phyloP scores from a whole-genome alignment of 495 filamentous ascomycete genomes.

The Melanomma pulvis-pyrius region DNA sequence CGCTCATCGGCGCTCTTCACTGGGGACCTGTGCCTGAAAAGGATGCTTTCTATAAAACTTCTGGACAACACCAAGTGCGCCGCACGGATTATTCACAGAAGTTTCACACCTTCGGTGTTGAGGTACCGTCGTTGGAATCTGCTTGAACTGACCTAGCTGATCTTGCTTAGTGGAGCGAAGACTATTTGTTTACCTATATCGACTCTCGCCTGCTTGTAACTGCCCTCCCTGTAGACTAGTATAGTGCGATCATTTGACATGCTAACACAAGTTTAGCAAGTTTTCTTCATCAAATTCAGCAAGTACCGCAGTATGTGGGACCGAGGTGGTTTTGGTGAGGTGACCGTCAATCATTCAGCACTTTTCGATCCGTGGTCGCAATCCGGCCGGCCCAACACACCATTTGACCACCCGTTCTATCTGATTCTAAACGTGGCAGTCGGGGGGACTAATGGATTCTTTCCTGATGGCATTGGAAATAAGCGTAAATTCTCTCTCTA shows the following conservation, averaged over 20 bases:
- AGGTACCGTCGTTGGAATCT: too few relatives aligned
- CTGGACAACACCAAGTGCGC: constrained; percentile 26
- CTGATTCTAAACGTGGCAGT: constrained; percentile 40
- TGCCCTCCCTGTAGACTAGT: not conserved
- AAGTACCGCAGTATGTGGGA: constrained; percentile 33
- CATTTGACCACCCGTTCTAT: constrained; percentile 37
- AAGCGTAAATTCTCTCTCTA: constrained; percentile 18
- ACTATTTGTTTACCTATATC: constrained; percentile 42
- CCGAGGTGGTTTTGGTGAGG: constrained; percentile 27
- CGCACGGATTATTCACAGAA: constrained; percentile 35
- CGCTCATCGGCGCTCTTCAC: constrained; percentile 36
- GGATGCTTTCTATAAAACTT: constrained; percentile 34
- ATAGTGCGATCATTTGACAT: not conserved
- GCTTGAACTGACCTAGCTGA: too few relatives aligned
- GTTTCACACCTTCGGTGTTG: constrained; percentile 39
- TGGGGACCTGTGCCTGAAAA: constrained; percentile 37
- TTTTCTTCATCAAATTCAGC: constrained; percentile 40
- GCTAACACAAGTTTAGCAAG: constrained; percentile 30
- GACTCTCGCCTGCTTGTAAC: constrained; percentile 36
- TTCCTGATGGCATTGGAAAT: constrained; percentile 34
- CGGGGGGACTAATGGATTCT: constrained; percentile 36
- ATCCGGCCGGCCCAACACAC: constrained; percentile 30
- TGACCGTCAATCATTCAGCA: constrained; percentile 28
- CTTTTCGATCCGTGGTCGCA: constrained; percentile 37
- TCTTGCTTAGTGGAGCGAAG: constrained; percentile 40